Evolutionary conservation across 2,329 filamentous ascomycete species (phyloP), one percentile per base, ranked within the genome.

Genomic region (Penicillium psychrosexuale): DNA sequence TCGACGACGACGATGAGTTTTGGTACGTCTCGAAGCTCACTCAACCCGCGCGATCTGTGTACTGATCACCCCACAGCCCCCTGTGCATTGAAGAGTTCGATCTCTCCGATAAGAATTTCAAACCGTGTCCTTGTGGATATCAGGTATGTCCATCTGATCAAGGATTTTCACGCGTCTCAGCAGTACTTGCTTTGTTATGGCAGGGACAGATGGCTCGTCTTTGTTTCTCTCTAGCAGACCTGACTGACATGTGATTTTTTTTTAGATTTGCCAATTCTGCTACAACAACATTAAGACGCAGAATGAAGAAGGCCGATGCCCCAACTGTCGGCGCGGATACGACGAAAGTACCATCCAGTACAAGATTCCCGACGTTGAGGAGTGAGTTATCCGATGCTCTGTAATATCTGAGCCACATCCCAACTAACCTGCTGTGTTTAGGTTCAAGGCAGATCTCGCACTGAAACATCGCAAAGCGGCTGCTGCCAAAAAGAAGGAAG

Each of bases 231-330:
- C 15, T 31, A 3, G 13, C 31, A 45, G 17, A n/a, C 17, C 56
- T 63, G 39, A 65, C 56, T 63, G 39, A 65, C 48, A 34, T 43
- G 17, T 45, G 22, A 51, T 27, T 5, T 5, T 24, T 47, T 60
- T 45, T 34, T 68, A 97, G 92, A 93, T 99, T 73, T 99, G 94
- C 76, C 95, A 99, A 80, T 99, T 99, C 77, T 99, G 94, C 78
- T 99, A 93, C 80, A 97, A 99, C 77, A 99, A 97, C 73, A 95
- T 99, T 73, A 96, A 95, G 77, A 96, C 89, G 66, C 97, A 97
- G 67, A 91, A 96, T 58, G 77, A 78, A 83, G 97, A 97, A 71
- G 92, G 93, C 34, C 83, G 97, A 55, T 99, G 94, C 74, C 94
- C 94, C n/a, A 96, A 96, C 64, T 99, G 94, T 73, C 86, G 94